These are phyloP conservation scores for Xylaria nigripes DNA, from an alignment of 495 filamentous ascomycete species.

Conservation along the genomic window DNA sequence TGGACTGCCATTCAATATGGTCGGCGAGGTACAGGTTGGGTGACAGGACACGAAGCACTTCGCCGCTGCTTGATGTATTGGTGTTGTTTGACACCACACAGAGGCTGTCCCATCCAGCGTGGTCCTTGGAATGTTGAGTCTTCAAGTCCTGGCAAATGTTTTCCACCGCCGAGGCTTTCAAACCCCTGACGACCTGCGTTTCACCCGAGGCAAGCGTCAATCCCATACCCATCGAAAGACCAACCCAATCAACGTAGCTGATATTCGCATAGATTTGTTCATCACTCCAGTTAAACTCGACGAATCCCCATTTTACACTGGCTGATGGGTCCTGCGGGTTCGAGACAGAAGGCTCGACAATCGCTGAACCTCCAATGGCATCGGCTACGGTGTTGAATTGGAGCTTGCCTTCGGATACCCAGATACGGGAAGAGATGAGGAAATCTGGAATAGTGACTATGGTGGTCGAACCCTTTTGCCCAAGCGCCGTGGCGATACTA, in stretches of 20 bases:
- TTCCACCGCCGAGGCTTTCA: conserved; percentile 24
- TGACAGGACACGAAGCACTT: conserved; percentile 32
- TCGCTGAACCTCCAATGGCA: conserved; percentile 17
- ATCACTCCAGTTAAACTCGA: conserved; percentile 34
- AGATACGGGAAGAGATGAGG: conserved; percentile 35
- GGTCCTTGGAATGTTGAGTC: conserved; percentile 27
- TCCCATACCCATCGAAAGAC: conserved; percentile 36
- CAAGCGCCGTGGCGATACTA: conserved; percentile 27
- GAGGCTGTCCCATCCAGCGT: conserved; percentile 33
- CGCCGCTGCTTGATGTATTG: conserved; percentile 18
- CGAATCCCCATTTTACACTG: conserved; percentile 41
- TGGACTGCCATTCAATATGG: conserved; percentile 22
- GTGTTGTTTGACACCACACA: conserved; percentile 20
- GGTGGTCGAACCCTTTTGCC: conserved; percentile 25
- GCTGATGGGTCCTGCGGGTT: conserved; percentile 37
- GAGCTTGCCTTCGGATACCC: conserved; percentile 34
- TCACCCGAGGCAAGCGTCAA: conserved; percentile 25
- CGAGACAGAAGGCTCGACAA: conserved; percentile 35
- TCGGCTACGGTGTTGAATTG: conserved; percentile 30
- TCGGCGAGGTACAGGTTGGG: conserved; percentile 28
- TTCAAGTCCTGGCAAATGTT: conserved; percentile 33
- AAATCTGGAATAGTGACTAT: conserved; percentile 34
- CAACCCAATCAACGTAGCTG: conserved; percentile 43
- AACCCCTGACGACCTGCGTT: conserved; percentile 29
- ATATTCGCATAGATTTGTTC: conserved; percentile 37